Conservation (phyloP, 345 rosid species). For the Salix udensis region DNA sequence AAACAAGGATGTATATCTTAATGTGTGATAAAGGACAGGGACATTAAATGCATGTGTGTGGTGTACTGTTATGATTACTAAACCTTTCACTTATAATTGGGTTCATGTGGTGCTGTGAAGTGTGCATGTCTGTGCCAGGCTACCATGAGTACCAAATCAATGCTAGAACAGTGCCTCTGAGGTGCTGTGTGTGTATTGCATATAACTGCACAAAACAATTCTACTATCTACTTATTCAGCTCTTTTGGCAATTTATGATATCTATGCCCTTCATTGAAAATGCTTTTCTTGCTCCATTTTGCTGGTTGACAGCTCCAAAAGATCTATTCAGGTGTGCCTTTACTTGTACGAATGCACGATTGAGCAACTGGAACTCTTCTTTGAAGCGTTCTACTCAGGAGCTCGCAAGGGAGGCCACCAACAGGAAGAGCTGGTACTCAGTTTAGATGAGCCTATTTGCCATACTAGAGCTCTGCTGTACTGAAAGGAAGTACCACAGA, state of each 20-base stretch:
- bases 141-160: neutral
- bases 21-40: neutral
- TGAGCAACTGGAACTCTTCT: neutral
- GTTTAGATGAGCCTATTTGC: neutral
- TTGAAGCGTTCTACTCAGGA: neutral
- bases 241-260: neutral
- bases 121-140: neutral
- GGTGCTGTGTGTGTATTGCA: neutral
- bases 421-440: neutral
- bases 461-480: neutral
- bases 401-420: neutral
- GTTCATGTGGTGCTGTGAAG: neutral
- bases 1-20: neutral
- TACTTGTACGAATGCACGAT: neutral
- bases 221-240: neutral
- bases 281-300: slow-evolving; percentile 4
- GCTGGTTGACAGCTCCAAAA: slow-evolving; percentile 7
- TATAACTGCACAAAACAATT: neutral
- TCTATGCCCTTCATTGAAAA: neutral
- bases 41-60: neutral
- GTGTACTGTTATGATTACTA: neutral
- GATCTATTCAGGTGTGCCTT: neutral
- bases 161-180: neutral
- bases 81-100: neutral
- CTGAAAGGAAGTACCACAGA: neutral